Evolutionary conservation across 148 eudicot species (phyloP).

Genomic region (Talinum fruticosum): DNA sequence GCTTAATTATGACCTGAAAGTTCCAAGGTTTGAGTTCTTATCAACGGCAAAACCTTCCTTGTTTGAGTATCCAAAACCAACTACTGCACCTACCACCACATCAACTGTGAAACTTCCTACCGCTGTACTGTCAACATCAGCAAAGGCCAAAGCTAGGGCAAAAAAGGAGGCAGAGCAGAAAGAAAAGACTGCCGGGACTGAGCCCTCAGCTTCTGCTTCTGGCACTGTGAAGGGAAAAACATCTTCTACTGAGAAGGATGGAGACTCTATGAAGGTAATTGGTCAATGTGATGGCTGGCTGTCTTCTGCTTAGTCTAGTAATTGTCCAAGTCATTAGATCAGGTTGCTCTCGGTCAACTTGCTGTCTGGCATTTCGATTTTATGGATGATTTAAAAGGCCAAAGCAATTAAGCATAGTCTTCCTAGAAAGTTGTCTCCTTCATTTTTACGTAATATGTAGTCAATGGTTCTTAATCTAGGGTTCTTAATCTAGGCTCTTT

Average conservation of each 20-base stretch:
- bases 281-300: background rate
- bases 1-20: conserved; percentile 83
- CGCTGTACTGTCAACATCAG: conserved; percentile 84
- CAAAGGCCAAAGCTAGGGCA: conserved; percentile 76
- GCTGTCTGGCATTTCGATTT: no score
- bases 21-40: conserved; percentile 82
- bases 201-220: conserved; percentile 41
- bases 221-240: conserved; percentile 60
- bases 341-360: no score
- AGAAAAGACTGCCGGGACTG: conserved; percentile 51
- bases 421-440: no score
- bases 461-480: no score
- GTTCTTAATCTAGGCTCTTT: no score
- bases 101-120: conserved; percentile 88
- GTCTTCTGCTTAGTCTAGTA: no score
- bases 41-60: conserved; percentile 93
- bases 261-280: conserved; percentile 77
- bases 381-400: no score
- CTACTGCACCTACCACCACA: conserved; percentile 67
- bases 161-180: conserved; percentile 92
- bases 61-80: conserved; percentile 94
- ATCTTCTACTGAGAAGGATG: conserved; percentile 58
- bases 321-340: no score
- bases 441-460: no score
- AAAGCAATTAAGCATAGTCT: no score